Base-by-base conservation (phyloP, 2,329 filamentous ascomycete genomes). In the Knufia fluminis region DNA sequence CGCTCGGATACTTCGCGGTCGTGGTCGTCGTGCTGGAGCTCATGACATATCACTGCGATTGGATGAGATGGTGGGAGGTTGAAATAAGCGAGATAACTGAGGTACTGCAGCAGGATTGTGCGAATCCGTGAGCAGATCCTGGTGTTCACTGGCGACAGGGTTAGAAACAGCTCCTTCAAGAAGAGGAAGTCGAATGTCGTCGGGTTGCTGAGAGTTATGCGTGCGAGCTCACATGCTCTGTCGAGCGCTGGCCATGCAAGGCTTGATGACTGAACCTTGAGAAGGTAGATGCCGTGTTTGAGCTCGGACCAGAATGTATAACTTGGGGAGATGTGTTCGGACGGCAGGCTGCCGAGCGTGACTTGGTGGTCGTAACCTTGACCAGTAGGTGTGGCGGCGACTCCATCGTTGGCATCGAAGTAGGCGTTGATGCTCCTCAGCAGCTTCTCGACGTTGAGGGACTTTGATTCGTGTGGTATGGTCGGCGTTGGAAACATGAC, bases 231-330 rank as follows among this genome's bases (percentile, higher is more conserved):
- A 26, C 50, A 52, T 1, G 50, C 50, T 4, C 42, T 22, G 33
- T 52, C 46, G n/a, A 52, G 23, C n/a, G 46, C 4, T 3, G 50
- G 50, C 50, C 50, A 52, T 8, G 50, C 50, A 14, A 52, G 46
- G 10, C 17, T 22, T 4, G 50, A 45, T 3, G 38, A 44, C 16
- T 49, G 24, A 23, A 32, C 46, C 39, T 52, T 52, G 14, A 52
- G 50, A 24, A 52, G 46, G 39, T 52, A 52, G 22, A 52, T 52
- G 31, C 33, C 50, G 2, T 26, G 44, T 23, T 49, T 48, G 45
- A 48, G 43, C 26, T 52, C 33, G 9, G 50, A 48, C 50, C 44
- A 52, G 23, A 52, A 52, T 8, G 28, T 9, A 22, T 8, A 38
- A n/a, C 35, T 38, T 38, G 35, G 35, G 16, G 35, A n/a, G 7